Percentiles rank a stretch among this genome's conserved stretches.
These are phyloP conservation scores for Blepharisma stoltei DNA, from an alignment of 73 alveolate species.

Conservation along the genomic window DNA sequence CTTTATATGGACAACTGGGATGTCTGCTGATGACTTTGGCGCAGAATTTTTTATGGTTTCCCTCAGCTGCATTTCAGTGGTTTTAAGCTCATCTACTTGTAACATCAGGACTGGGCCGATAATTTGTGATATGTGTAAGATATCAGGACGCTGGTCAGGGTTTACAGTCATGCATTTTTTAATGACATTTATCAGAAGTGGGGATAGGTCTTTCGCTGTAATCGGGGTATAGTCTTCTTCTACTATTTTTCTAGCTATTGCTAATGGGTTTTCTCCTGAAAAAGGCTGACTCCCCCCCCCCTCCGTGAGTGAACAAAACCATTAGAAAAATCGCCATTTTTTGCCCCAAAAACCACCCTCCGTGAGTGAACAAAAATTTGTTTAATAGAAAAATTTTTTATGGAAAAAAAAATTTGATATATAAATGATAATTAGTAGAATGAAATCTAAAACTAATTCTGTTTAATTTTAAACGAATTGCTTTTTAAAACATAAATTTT, in stretches of 20 bases:
- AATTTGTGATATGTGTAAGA: constrained; percentile 36
- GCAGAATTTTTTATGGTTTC: constrained; percentile 32
- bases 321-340: no score
- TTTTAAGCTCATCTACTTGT: constrained; percentile 49
- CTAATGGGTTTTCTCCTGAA: constrained; percentile 66
- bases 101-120: constrained; percentile 46
- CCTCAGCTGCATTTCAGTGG: constrained; percentile 28
- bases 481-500: no score
- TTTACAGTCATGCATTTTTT: constrained; percentile 56
- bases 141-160: constrained; percentile 55
- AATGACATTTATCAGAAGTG: constrained; percentile 40
- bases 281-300: no score
- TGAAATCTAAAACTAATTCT: no score
- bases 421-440: no score
- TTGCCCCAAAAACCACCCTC: no score
- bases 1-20: constrained; percentile 32
- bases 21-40: constrained; percentile 24
- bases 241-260: constrained; percentile 64
- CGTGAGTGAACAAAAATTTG: no score
- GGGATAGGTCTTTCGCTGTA: constrained; percentile 37
- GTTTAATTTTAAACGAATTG: no score
- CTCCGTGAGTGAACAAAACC: no score
- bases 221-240: constrained; percentile 61
- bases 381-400: no score
- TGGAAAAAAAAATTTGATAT: no score